Base-by-base conservation (phyloP, 331 rosid species). In the Acacia concinna region DNA sequence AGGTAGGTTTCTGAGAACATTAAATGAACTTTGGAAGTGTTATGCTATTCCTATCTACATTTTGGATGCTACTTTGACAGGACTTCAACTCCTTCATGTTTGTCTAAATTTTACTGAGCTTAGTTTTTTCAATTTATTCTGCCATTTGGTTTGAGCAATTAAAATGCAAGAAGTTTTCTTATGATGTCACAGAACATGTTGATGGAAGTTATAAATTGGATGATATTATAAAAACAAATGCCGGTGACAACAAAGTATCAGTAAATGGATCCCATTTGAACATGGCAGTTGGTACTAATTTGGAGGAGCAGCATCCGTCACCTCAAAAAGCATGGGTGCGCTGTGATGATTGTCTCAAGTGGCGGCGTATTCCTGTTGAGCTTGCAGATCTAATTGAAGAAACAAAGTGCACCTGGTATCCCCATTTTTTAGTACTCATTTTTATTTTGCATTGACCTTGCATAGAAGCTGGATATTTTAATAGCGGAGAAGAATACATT, bases 361-460 rank as follows among this genome's bases (percentile, higher is more conserved):
- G 99, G 99, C 90, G 99, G 77, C 99, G 91, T 43, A 96, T 96
- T 85, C 89, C 92, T 73, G 94, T 96, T 81, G 84, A 78, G 78
- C 97, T 91, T 81, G 99, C 97, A 31, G 98, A 96, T 82, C 64
- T 1, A 68, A 89, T 96, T 74, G 97, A 91, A 63, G 97, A 89
- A 85, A 85, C 87, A 76, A 90, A 90, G 80, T 78, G 99, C 89
- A 84, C 91, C 76, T 96, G 99, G 99, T 96, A 93, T 69, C 12
- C 41, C 78, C 30, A 69, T 68, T 71, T 80, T 72, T 82, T 73
- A 32, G 35, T 75, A 40, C 51, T 15, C 70, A 34, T 62, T n/a
- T 23, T 71, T 54, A 27, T 74, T 78, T 81, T 78, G 71, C 64
- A 75, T 37, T 80, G 47, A 44, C 52, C 64, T 52, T 75, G 56